Percentiles rank a stretch among this genome's conserved stretches.
These are phyloP conservation scores for Yamadazyma atlantica DNA, from an alignment of 1,139 yeast genomes.

Conservation along the genomic window DNA sequence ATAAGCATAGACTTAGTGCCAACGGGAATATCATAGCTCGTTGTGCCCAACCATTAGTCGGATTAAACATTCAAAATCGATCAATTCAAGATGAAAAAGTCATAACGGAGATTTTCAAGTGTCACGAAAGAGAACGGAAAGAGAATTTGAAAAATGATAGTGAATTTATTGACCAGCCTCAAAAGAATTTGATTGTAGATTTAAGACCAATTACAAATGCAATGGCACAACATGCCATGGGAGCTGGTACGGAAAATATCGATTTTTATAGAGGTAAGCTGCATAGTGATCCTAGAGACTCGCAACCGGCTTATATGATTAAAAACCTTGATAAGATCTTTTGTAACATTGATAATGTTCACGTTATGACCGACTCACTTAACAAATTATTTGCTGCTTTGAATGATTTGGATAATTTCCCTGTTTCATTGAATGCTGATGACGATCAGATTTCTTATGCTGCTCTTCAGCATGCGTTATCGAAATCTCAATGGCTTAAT, in stretches of 20 bases:
- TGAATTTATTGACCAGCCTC: slow-evolving; percentile 37
- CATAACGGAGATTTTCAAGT: slow-evolving; percentile 66
- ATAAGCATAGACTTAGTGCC: slow-evolving; percentile 55
- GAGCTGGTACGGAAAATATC: slow-evolving; percentile 95
- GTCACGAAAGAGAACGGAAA: slow-evolving; percentile 36
- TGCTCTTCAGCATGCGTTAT: slow-evolving; percentile 43
- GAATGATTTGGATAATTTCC: slow-evolving; percentile 64
- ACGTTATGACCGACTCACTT: slow-evolving; percentile 87
- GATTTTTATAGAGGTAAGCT: slow-evolving; percentile 64
- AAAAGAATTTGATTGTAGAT: slow-evolving; percentile 78
- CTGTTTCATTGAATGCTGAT: slow-evolving; percentile 20
- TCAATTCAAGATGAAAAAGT: slow-evolving; percentile 90
- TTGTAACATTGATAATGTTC: slow-evolving; percentile 91
- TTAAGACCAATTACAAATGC: slow-evolving; percentile 93
- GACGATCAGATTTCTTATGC: slow-evolving; percentile 22
- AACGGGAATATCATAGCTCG: slow-evolving; percentile 83
- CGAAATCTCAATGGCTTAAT: slow-evolving; percentile 78
- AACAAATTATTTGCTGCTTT: slow-evolving; percentile 61
- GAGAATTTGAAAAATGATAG: slow-evolving; percentile 11
- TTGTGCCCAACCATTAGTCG: slow-evolving; percentile 92
- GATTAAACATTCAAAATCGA: slow-evolving; percentile 75
- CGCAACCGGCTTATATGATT: slow-evolving; percentile 7
- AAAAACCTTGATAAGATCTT: slow-evolving; percentile 59
- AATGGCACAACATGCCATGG: slow-evolving; percentile 93
- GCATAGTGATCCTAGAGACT: slow-evolving; percentile 10